Base-by-base conservation (phyloP, 2,329 filamentous ascomycete species). In the Fusarium brachygibbosum region DNA sequence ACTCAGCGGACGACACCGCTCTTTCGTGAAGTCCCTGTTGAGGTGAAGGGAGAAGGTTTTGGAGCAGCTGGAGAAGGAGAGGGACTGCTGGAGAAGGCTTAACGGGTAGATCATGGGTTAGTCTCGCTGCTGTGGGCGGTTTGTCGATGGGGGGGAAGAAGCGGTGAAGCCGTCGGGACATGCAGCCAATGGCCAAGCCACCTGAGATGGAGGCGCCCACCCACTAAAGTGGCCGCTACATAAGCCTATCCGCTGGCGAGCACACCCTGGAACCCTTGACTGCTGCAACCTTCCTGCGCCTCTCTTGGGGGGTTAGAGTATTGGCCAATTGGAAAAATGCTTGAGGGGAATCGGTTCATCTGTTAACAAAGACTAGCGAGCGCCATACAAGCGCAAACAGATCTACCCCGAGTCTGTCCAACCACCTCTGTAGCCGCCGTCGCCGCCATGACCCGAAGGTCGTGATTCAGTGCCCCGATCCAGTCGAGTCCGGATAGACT, bases 1-100 rank as follows among this genome's bases (percentile, higher is more conserved):
- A 65, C 66, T 63, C 61, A 79, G 75, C 75, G 72, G 75, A 75
- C 75, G 81, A 82, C 80, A 82, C 81, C 81, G 81, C 81, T 81
- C 78, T 82, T 82, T 82, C 75, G 71, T 76, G 70, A 76, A 73
- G 70, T 76, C 73, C 76, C 76, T 73, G 65, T 69, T 40, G 70
- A 72, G 63, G 65, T 71, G 63, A 73, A 76, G 68, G 67, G 68
- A 72, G 61, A 60, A 77, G 72, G 71, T 76, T 75, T 74, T 71
- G 66, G 72, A 73, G 69, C 63, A 66, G 70, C 61, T 66, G 66
- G 58, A 70, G 71, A 66, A 76, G 69, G 66, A 71, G 59, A 71
- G 58, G 63, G 65, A 69, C 66, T 73, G 65, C 66, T 74, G 68
- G 68, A 74, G 71, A 69, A 66, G 66, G 64, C 69, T 74, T 69